These are phyloP conservation scores for Hydrangea macrophylla DNA, from an alignment of 148 eudicot genomes.

Conservation along the genomic window DNA sequence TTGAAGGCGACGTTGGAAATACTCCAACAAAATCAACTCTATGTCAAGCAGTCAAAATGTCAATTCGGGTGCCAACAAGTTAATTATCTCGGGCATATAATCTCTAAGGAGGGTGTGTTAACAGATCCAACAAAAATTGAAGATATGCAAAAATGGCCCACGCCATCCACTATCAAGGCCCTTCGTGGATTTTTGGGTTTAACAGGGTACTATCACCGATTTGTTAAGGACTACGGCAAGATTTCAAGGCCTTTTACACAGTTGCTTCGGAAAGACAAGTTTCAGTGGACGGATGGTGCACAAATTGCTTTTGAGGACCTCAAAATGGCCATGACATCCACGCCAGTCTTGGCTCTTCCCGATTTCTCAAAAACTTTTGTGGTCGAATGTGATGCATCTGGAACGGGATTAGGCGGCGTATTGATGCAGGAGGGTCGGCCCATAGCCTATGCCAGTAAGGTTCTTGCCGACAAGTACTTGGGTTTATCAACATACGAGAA, in stretches of 20 bases:
- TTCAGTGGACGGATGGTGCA: not conserved
- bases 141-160: not conserved
- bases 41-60: not conserved
- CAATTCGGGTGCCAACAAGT: not conserved
- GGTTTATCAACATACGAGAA: no score
- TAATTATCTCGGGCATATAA: conserved; percentile 12
- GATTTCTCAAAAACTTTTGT: not conserved
- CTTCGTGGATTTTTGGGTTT: conserved; percentile 8
- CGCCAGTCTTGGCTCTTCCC: not conserved
- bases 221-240: not conserved
- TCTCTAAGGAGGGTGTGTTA: not conserved
- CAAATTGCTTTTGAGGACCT: not conserved
- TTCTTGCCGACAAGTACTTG: not conserved
- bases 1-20: not conserved
- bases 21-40: not conserved
- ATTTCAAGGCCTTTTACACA: not conserved
- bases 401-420: not conserved
- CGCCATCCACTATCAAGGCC: not conserved
- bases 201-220: conserved; percentile 1
- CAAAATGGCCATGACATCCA: not conserved
- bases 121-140: not conserved
- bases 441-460: not conserved
- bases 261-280: not conserved
- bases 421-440: not conserved
- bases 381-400: conserved; percentile 7